A percentile compares a stretch with the other conserved stretches of the same genome.
phyloP scores from a whole-genome alignment of 139 green algal genomes.

The Pycnococcus provasolii region DNA sequence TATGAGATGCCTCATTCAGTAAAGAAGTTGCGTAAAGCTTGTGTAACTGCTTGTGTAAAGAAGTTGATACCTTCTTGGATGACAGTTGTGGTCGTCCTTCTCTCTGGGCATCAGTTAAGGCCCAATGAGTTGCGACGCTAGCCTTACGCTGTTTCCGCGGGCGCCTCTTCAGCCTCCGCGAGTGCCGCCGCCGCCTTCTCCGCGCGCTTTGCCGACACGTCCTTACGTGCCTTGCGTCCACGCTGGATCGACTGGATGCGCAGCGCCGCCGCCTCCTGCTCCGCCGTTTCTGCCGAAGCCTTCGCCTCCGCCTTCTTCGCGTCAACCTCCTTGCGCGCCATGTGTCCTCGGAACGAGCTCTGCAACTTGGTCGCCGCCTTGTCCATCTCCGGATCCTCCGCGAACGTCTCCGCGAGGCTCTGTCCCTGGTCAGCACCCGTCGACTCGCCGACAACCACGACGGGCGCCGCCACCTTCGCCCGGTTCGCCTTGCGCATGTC shows the following conservation, averaged over 20 bases:
- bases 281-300: not conserved
- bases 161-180: constrained; percentile 2
- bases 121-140: no score
- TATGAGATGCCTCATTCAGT: no score
- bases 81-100: no score
- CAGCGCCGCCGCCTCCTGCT: constrained; percentile 1
- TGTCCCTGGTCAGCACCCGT: no score
- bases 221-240: not conserved
- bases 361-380: constrained; percentile 18
- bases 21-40: no score
- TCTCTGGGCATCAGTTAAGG: no score
- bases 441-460: no score
- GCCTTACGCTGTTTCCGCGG: no score
- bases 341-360: constrained; percentile 8
- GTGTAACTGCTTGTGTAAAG: no score
- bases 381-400: not conserved
- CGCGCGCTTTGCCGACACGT: not conserved
- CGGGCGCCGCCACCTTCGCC: no score
- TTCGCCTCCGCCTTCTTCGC: constrained; percentile 9
- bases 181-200: not conserved
- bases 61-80: no score
- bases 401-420: not conserved
- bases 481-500: constrained; percentile 15
- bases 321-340: constrained; percentile 6
- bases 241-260: not conserved